Evolutionary conservation across 2,329 filamentous ascomycete genomes (phyloP).

Genomic region (Colletotrichum cereale): DNA sequence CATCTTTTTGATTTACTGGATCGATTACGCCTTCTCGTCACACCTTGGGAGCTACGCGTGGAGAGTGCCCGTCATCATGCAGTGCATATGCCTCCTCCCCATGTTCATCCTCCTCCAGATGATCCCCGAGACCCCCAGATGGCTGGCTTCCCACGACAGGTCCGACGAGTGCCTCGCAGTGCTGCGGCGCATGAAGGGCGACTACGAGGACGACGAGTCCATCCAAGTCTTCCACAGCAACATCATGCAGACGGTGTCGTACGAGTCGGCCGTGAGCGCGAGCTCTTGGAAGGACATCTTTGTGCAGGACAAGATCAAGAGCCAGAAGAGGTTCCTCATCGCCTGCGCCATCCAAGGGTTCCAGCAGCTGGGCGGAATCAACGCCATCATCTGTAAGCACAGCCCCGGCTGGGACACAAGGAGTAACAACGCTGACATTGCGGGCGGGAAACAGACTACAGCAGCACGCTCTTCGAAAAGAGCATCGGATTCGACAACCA

Average conservation of each 20-base stretch:
- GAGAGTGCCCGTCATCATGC: slow-evolving; percentile 57
- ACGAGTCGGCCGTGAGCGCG: slow-evolving; percentile 49
- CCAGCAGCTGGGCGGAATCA: slow-evolving; percentile 64
- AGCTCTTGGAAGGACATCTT: slow-evolving; percentile 49
- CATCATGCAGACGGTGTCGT: slow-evolving; percentile 50
- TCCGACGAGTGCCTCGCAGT: slow-evolving; percentile 53
- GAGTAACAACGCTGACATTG: neutral
- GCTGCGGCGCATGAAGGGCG: slow-evolving; percentile 52
- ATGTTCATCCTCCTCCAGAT: slow-evolving; percentile 54
- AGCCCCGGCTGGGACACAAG: neutral
- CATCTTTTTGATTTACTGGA: slow-evolving; percentile 60
- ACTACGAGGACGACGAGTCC: slow-evolving; percentile 42
- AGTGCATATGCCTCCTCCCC: slow-evolving; percentile 54
- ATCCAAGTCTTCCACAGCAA: slow-evolving; percentile 46
- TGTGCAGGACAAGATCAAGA: slow-evolving; percentile 50
- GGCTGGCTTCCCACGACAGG: slow-evolving; percentile 55
- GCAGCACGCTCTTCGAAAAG: slow-evolving; percentile 59
- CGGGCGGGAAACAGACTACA: slow-evolving; percentile 52
- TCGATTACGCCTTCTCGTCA: slow-evolving; percentile 57
- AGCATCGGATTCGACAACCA: slow-evolving; percentile 57
- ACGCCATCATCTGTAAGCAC: slow-evolving; percentile 58
- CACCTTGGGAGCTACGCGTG: slow-evolving; percentile 51
- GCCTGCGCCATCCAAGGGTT: slow-evolving; percentile 48
- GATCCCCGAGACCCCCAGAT: slow-evolving; percentile 59
- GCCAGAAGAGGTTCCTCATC: slow-evolving; percentile 48